phyloP scores from a whole-genome alignment of 2,329 filamentous ascomycete genomes.

The Penicillium hordei region DNA sequence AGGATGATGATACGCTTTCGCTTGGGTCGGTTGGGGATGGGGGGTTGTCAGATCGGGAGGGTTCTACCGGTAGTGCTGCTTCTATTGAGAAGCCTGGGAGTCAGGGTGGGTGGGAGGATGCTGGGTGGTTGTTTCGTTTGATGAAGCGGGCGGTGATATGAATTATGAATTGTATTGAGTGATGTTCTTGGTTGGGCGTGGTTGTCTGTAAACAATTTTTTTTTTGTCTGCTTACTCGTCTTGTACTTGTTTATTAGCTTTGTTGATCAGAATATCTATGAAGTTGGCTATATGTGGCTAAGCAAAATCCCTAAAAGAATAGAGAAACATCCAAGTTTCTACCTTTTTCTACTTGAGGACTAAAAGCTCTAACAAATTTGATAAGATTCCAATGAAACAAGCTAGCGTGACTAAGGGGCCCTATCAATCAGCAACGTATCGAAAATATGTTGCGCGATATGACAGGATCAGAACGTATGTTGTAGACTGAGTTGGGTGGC shows the following conservation, averaged over 20 bases:
- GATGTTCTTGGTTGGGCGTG: not conserved
- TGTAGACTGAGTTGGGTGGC: not conserved
- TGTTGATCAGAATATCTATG: not conserved
- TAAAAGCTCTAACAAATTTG: not conserved
- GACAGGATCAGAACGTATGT: not conserved
- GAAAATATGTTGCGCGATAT: not conserved
- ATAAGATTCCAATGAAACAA: conserved; percentile 8
- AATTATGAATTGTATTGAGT: conserved; percentile 8
- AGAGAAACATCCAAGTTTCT: not conserved
- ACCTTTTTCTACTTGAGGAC: not conserved
- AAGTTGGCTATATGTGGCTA: not conserved
- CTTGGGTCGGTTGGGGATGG: conserved; percentile 12
- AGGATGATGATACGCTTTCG: conserved; percentile 13
- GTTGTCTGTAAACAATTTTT: conserved; percentile 4
- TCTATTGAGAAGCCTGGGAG: conserved; percentile 38
- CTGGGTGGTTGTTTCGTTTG: conserved; percentile 57
- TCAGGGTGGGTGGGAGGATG: conserved; percentile 58
- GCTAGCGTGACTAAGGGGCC: not conserved
- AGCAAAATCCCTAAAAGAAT: not conserved
- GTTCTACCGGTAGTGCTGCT: not conserved
- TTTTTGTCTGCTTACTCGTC: not conserved
- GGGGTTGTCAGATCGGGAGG: conserved; percentile 23
- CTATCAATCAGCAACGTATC: not conserved
- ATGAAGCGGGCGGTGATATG: conserved; percentile 43
- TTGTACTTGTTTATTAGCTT: not conserved